phyloP scores from a whole-genome alignment of 441 rosid species.

The Breynia disticha region DNA sequence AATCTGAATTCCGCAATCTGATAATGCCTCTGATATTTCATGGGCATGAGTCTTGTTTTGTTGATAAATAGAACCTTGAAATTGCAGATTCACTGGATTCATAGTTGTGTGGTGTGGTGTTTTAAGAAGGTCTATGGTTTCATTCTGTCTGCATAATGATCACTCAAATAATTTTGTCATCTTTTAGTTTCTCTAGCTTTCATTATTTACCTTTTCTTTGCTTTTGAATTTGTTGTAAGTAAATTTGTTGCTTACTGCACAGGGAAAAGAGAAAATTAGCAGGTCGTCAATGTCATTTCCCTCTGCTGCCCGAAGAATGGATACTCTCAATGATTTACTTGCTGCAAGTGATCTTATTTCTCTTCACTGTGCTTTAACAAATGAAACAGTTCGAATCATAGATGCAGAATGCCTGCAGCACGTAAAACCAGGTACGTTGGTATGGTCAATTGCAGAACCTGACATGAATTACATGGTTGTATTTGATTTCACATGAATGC shows the following conservation, averaged over 20 bases:
- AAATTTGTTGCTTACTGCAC: neutral
- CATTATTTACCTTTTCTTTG: too few relatives aligned
- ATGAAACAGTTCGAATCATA: slow-evolving; percentile 84
- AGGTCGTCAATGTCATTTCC: slow-evolving; percentile 66
- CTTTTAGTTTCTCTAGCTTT: too few relatives aligned
- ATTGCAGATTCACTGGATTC: too few relatives aligned
- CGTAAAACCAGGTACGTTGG: slow-evolving; percentile 68
- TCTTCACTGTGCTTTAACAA: slow-evolving; percentile 80
- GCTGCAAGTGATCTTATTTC: slow-evolving; percentile 95
- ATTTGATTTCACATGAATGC: slow-evolving; percentile 6
- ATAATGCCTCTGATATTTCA: too few relatives aligned
- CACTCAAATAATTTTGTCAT: too few relatives aligned
- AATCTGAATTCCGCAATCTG: too few relatives aligned
- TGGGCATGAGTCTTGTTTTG: too few relatives aligned
- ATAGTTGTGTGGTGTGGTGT: too few relatives aligned
- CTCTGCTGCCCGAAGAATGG: slow-evolving; percentile 89
- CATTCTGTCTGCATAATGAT: too few relatives aligned
- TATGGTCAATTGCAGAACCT: slow-evolving; percentile 5
- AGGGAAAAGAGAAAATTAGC: slow-evolving; percentile 56
- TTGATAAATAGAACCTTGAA: too few relatives aligned
- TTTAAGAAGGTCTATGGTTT: too few relatives aligned
- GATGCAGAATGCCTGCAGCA: slow-evolving; percentile 93
- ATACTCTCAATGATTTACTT: slow-evolving; percentile 87
- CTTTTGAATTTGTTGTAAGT: too few relatives aligned
- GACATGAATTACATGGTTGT: neutral